These are phyloP conservation scores for Penicillium sp. DNA, from an alignment of 2,329 filamentous ascomycete genomes.

Conservation along the genomic window DNA sequence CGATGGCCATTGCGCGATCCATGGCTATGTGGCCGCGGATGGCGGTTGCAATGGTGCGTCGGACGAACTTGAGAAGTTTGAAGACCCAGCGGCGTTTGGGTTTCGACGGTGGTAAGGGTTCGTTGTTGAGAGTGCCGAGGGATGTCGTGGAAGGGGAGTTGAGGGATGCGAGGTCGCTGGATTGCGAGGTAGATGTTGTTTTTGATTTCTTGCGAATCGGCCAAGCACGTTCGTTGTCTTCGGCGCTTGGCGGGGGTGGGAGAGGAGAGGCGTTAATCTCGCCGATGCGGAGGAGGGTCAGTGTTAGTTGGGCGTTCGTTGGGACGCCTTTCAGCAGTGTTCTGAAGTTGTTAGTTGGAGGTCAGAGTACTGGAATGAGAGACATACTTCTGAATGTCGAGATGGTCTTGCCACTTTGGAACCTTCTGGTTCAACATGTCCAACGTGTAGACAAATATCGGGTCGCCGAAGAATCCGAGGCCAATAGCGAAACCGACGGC, in stretches of 20 bases:
- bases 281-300: constrained; percentile 77
- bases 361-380: too few species aligned
- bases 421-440: constrained; percentile 49
- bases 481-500: constrained; percentile 64
- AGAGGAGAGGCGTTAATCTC: constrained; percentile 78
- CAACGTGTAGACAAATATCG: constrained; percentile 62
- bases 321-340: constrained; percentile 77
- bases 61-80: constrained; percentile 64
- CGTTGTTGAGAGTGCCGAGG: neutral
- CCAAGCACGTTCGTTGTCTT: constrained; percentile 32
- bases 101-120: constrained; percentile 6
- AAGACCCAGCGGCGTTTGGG: constrained; percentile 42
- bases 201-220: constrained; percentile 48
- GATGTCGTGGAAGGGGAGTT: neutral
- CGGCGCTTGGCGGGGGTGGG: constrained; percentile 57
- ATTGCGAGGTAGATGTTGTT: constrained; percentile 52
- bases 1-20: constrained; percentile 68
- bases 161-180: constrained; percentile 50
- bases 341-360: constrained; percentile 27
- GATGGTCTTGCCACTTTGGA: constrained; percentile 71
- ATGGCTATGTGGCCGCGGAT: constrained; percentile 70
- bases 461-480: constrained; percentile 76
- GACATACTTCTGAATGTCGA: constrained; percentile 64
- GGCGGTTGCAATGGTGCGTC: constrained; percentile 65
- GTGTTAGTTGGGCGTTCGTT: constrained; percentile 79